Conservation (phyloP, 768 basidiomycete genomes). For the Hygrophoropsis aurantiaca region DNA sequence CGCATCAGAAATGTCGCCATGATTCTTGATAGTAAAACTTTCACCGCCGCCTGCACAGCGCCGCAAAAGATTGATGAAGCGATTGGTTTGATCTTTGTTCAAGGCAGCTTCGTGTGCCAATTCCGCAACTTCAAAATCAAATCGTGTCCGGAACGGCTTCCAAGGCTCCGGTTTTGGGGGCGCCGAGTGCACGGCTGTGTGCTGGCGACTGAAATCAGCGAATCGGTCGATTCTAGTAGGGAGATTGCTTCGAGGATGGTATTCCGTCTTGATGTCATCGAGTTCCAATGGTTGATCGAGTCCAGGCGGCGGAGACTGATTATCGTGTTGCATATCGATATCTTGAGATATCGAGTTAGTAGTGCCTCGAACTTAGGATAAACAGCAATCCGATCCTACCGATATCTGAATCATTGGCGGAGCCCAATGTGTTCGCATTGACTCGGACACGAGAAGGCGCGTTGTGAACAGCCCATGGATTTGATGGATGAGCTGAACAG, state of each 20-base stretch:
- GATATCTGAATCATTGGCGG: too few species aligned
- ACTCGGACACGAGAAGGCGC: too few species aligned
- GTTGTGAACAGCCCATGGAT: too few species aligned
- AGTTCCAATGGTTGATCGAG: neutral
- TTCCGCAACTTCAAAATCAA: slow-evolving; percentile 32
- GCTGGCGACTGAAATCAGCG: slow-evolving; percentile 9
- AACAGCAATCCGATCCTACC: too few species aligned
- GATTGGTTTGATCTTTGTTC: slow-evolving; percentile 15
- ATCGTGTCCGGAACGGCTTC: slow-evolving; percentile 24
- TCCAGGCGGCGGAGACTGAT: too few species aligned
- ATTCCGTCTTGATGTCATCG: slow-evolving; percentile 23
- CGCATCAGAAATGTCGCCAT: slow-evolving; percentile 14
- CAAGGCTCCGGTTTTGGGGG: slow-evolving; percentile 22
- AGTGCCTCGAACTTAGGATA: too few species aligned
- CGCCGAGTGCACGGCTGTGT: neutral
- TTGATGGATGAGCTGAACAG: too few species aligned
- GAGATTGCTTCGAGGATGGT: slow-evolving; percentile 16
- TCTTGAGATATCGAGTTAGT: too few species aligned
- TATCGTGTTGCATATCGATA: too few species aligned
- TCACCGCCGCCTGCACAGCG: neutral
- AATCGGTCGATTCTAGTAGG: slow-evolving; percentile 9
- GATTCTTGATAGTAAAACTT: slow-evolving; percentile 15
- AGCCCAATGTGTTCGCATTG: too few species aligned
- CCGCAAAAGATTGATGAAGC: slow-evolving; percentile 17
- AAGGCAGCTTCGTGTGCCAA: slow-evolving; percentile 20